These are phyloP conservation scores for Spongiforma sp. DNA, from an alignment of 1,284 basidiomycete genomes.

Conservation along the genomic window DNA sequence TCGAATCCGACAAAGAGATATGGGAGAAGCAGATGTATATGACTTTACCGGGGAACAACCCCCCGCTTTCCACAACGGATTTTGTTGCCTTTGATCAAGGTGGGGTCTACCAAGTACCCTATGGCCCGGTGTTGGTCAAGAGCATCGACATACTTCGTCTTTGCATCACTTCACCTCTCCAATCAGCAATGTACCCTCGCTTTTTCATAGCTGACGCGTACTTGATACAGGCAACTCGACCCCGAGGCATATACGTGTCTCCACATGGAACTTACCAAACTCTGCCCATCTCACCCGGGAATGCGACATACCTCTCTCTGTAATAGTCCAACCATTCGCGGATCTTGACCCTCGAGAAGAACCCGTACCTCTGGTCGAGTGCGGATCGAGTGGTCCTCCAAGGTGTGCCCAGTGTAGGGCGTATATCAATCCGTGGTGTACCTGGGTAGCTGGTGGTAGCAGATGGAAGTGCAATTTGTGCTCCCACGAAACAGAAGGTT, in stretches of 20 bases:
- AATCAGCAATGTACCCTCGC: not conserved
- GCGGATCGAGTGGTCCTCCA: slow-evolving; percentile 75
- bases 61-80: slow-evolving; percentile 88
- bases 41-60: slow-evolving; percentile 78
- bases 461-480: slow-evolving; percentile 97
- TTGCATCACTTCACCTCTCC: not conserved
- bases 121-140: not conserved
- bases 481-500: slow-evolving; percentile 81
- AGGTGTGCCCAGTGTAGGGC: slow-evolving; percentile 88
- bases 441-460: slow-evolving; percentile 85
- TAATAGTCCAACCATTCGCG: slow-evolving; percentile 92
- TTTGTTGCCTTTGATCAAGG: slow-evolving; percentile 94
- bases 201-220: slow-evolving; percentile 16
- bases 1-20: slow-evolving; percentile 83
- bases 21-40: slow-evolving; percentile 83
- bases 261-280: slow-evolving; percentile 87
- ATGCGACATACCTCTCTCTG: slow-evolving; percentile 85
- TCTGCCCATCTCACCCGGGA: slow-evolving; percentile 83
- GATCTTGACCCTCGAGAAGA: slow-evolving; percentile 84
- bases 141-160: not conserved
- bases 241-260: slow-evolving; percentile 88
- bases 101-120: slow-evolving; percentile 35
- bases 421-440: slow-evolving; percentile 97
- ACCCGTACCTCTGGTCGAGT: slow-evolving; percentile 78
- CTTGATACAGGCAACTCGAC: slow-evolving; percentile 65